Percentiles rank a stretch among this genome's conserved stretches.
Evolutionary conservation across 2,329 filamentous ascomycete species (phyloP).

Genomic region (Monascus ruber): DNA sequence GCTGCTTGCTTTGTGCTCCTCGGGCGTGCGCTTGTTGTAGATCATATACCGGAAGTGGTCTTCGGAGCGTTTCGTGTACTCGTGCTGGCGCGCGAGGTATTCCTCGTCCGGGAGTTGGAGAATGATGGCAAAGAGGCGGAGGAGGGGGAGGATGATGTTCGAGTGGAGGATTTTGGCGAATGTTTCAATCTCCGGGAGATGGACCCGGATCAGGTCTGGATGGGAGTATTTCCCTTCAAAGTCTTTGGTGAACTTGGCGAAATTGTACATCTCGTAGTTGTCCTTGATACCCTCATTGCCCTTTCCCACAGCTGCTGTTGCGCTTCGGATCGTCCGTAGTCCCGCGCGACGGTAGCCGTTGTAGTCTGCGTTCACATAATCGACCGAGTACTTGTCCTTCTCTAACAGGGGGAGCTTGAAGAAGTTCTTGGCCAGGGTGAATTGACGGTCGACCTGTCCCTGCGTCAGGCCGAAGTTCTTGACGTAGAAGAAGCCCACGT

Average conservation of each 20-base stretch:
- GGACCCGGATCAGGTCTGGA: constrained; percentile 37
- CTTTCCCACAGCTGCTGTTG: constrained; percentile 10
- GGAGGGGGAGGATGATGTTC: constrained; percentile 44
- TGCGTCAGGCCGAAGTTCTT: constrained; percentile 48
- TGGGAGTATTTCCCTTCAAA: constrained; percentile 29
- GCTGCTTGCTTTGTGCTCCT: constrained; percentile 35
- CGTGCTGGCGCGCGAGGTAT: constrained; percentile 43
- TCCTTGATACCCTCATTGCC: constrained; percentile 28
- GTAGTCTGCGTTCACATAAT: constrained; percentile 42
- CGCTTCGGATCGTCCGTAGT: too few relatives aligned
- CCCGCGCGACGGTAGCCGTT: constrained; percentile 44
- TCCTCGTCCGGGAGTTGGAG: constrained; percentile 47
- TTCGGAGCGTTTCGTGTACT: constrained; percentile 45
- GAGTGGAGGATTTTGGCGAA: constrained; percentile 43
- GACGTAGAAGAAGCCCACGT: constrained; percentile 49
- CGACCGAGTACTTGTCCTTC: constrained; percentile 42
- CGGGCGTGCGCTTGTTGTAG: constrained; percentile 39
- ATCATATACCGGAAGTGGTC: constrained; percentile 52
- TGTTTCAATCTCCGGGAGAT: constrained; percentile 44
- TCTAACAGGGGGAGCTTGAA: constrained; percentile 45
- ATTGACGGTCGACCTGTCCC: constrained; percentile 48
- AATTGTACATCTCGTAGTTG: constrained; percentile 51
- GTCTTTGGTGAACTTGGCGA: constrained; percentile 43
- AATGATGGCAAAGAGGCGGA: constrained; percentile 48
- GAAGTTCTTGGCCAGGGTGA: constrained; percentile 46